Percentiles rank a stretch among this genome's conserved stretches.
Evolutionary conservation across 2,329 filamentous ascomycete genomes (phyloP).

Genomic region (Colletotrichum kahawae): DNA sequence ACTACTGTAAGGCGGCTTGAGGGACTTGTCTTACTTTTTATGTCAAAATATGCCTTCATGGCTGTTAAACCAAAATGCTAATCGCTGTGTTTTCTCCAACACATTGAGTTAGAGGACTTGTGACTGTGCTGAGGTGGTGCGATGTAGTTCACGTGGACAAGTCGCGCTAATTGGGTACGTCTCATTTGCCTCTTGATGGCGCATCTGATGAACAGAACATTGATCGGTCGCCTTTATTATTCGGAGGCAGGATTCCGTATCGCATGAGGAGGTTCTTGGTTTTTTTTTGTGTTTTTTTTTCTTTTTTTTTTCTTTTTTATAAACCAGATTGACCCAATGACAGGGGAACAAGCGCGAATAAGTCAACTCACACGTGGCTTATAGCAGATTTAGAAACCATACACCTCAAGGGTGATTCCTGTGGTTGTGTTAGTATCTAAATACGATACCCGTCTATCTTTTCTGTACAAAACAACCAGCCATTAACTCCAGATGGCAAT

Average conservation of each 20-base stretch:
- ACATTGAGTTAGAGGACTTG: background rate
- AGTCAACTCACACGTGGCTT: background rate
- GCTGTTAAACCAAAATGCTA: background rate
- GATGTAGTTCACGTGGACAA: background rate
- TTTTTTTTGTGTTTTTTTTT: too few relatives aligned
- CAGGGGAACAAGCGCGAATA: background rate
- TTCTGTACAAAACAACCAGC: background rate
- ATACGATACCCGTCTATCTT: background rate
- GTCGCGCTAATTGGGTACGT: background rate
- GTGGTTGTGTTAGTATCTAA: background rate
- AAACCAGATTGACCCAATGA: background rate
- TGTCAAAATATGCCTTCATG: background rate
- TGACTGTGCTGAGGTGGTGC: too few relatives aligned
- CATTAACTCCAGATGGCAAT: background rate
- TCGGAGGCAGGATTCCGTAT: background rate
- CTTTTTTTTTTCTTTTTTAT: too few relatives aligned
- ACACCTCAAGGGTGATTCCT: background rate
- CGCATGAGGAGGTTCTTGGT: too few relatives aligned
- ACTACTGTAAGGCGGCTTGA: constrained; percentile 67
- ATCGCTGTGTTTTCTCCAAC: background rate
- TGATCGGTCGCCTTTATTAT: background rate
- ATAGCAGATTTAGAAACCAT: background rate
- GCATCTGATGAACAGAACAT: background rate
- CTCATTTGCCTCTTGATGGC: background rate
- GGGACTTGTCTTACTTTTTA: background rate